phyloP scores from a whole-genome alignment of 306 rosid genomes.

The Citrullus colocynthis region DNA sequence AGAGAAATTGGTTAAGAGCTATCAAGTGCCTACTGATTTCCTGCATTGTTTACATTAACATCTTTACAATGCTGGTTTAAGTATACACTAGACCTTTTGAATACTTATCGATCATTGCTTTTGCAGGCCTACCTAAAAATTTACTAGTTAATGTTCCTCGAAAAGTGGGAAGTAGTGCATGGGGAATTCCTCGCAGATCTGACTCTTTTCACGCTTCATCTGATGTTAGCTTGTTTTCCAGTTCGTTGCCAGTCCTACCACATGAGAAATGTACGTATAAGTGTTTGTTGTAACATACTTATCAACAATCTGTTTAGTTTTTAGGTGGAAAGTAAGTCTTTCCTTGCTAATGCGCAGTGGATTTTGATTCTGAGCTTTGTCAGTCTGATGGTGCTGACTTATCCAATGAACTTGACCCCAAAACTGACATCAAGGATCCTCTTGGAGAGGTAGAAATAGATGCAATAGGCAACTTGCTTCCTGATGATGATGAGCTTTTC shows the following conservation, averaged over 20 bases:
- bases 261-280: constrained; percentile 55
- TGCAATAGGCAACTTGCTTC: constrained; percentile 54
- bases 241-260: constrained; percentile 71
- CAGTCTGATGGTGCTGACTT: constrained; percentile 40
- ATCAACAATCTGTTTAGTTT: not conserved
- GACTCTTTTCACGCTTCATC: constrained; percentile 41
- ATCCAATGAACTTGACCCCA: constrained; percentile 30
- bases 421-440: constrained; percentile 33
- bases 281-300: constrained; percentile 4
- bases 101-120: not conserved
- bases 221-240: constrained; percentile 72
- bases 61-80: not conserved
- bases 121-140: constrained; percentile 40
- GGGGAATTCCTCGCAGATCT: constrained; percentile 40
- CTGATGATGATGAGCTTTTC: constrained; percentile 76
- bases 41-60: not conserved
- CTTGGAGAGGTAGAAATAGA: constrained; percentile 36
- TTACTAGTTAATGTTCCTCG: constrained; percentile 21
- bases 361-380: constrained; percentile 30
- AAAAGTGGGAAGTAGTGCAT: constrained; percentile 32
- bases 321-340: constrained; percentile 1
- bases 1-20: not conserved
- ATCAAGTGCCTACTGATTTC: not conserved
- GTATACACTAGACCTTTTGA: not conserved
- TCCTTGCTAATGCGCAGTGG: constrained; percentile 41